A percentile compares a stretch with the other conserved stretches of the same genome.
These are phyloP conservation scores for Stereum hirsutum DNA, from an alignment of 1,284 basidiomycete species.

Conservation along the genomic window DNA sequence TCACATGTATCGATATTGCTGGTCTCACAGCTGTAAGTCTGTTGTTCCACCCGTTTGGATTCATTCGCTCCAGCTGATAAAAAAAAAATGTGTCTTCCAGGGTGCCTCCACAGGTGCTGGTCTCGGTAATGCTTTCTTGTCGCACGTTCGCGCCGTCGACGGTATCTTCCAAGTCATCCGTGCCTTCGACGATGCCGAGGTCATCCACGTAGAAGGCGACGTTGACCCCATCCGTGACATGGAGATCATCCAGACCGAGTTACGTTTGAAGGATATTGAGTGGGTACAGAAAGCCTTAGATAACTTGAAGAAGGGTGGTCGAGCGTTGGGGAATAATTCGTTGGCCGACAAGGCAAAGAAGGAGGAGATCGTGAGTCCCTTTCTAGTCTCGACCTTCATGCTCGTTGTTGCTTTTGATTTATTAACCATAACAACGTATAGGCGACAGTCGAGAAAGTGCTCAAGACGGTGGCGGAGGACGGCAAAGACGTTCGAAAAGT, in stretches of 20 bases:
- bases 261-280: constrained; percentile 96
- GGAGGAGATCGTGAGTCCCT: constrained; percentile 78
- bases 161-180: constrained; percentile 99
- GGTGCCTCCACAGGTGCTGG: constrained; percentile 98
- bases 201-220: constrained; percentile 98
- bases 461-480: constrained; percentile 75
- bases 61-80: neutral
- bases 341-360: constrained; percentile 95
- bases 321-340: constrained; percentile 68
- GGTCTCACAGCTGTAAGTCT: constrained; percentile 82
- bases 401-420: neutral
- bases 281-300: constrained; percentile 96
- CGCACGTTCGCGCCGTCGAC: constrained; percentile 96
- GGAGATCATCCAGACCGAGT: constrained; percentile 94
- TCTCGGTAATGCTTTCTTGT: constrained; percentile 96
- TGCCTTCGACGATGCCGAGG: constrained; percentile 97
- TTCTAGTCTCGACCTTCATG: constrained; percentile 1
- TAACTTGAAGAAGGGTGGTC: constrained; percentile 60
- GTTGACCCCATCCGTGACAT: constrained; percentile 96
- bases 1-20: constrained; percentile 99
- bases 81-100: constrained; percentile 22
- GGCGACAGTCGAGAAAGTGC: constrained; percentile 83
- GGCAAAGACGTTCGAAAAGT: constrained; percentile 90
- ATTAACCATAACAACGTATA: constrained; percentile 21
- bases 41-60: neutral